Conservation (phyloP, 1,139 yeast genomes). For the Candida mesenterica region DNA sequence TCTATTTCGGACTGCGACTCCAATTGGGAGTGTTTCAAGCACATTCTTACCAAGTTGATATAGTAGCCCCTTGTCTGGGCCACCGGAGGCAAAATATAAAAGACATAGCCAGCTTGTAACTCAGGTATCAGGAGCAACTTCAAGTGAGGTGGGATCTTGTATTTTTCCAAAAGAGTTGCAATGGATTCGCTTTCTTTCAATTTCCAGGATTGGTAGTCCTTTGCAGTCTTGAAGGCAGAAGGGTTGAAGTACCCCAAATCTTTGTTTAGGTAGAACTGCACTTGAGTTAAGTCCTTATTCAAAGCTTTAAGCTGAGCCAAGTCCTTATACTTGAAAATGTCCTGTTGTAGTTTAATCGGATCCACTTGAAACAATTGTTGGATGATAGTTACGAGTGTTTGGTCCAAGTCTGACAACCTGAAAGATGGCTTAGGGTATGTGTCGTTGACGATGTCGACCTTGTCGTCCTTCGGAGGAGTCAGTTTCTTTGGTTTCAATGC, state of each 20-base stretch:
- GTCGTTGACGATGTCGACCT: constrained; percentile 9
- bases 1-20: constrained; percentile 10
- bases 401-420: constrained; percentile 50
- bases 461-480: constrained; percentile 4
- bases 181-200: constrained; percentile 39
- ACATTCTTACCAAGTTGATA: constrained; percentile 28
- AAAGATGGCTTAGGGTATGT: constrained; percentile 46
- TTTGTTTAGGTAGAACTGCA: constrained; percentile 37
- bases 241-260: constrained; percentile 41
- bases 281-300: constrained; percentile 44
- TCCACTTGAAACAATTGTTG: constrained; percentile 42
- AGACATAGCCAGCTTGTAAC: constrained; percentile 34
- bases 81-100: constrained; percentile 43
- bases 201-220: constrained; percentile 55
- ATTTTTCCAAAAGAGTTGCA: constrained; percentile 35
- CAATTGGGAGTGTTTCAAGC: constrained; percentile 23
- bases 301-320: constrained; percentile 43
- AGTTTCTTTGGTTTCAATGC: constrained; percentile 31
- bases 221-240: constrained; percentile 40
- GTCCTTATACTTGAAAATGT: constrained; percentile 42
- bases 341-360: constrained; percentile 46
- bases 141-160: constrained; percentile 38
- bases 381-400: constrained; percentile 34
- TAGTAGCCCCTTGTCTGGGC: constrained; percentile 30
- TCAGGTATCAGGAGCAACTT: constrained; percentile 30